Evolutionary conservation across 305 asterid species (phyloP).

Genomic region (Ruellia speciosa): DNA sequence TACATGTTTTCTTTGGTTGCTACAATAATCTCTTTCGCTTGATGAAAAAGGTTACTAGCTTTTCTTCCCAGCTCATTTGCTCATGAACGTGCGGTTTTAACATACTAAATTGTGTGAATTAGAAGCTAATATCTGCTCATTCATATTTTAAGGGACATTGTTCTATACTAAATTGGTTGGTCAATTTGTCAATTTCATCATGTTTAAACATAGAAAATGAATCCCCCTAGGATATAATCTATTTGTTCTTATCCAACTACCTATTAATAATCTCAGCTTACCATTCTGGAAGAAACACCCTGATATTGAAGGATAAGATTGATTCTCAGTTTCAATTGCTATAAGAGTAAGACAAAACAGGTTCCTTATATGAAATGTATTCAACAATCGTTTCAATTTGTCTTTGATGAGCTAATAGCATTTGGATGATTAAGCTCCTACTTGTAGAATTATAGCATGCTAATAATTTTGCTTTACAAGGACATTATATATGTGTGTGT

Average conservation of each 20-base stretch:
- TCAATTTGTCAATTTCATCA: not conserved
- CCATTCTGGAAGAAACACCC: slow-evolving; percentile 16
- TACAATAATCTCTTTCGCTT: slow-evolving; percentile 91
- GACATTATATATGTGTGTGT: not conserved
- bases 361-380: no score
- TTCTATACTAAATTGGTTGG: not conserved
- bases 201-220: slow-evolving; percentile 1
- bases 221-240: slow-evolving; percentile 1
- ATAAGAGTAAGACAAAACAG: no score
- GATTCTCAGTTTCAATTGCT: no score
- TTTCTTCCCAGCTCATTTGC: not conserved
- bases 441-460: not conserved
- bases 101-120: not conserved
- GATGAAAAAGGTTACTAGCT: slow-evolving; percentile 97
- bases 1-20: slow-evolving; percentile 98
- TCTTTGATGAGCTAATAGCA: slow-evolving; percentile 3
- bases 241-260: slow-evolving; percentile 1
- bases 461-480: not conserved
- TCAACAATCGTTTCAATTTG: not conserved
- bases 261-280: not conserved
- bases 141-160: slow-evolving; percentile 8
- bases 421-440: slow-evolving; percentile 10
- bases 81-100: not conserved
- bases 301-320: not conserved
- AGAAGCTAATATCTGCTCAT: slow-evolving; percentile 9